These are phyloP conservation scores for Beauveria sp. DNA, from an alignment of 2,329 filamentous ascomycete species.

Conservation along the genomic window DNA sequence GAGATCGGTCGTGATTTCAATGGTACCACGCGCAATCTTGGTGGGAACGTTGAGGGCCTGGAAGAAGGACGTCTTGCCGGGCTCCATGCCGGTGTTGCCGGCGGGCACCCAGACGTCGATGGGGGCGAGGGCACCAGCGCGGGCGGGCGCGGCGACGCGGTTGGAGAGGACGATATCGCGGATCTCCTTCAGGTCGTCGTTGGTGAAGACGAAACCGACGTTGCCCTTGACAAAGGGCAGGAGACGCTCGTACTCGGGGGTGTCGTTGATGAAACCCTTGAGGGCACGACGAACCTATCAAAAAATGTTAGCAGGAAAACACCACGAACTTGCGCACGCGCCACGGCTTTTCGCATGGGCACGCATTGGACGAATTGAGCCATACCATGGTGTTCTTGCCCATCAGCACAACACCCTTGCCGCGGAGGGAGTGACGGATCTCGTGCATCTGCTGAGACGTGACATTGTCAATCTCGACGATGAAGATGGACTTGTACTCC, in stretches of 20 bases:
- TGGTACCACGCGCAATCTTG: conserved; percentile 99
- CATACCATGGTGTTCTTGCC: conserved; percentile 99
- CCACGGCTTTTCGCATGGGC: conserved; percentile 4
- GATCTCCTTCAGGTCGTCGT: conserved; percentile 82
- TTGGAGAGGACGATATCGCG: conserved; percentile 94
- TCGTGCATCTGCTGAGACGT: conserved; percentile 99
- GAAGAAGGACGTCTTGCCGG: conserved; percentile 99
- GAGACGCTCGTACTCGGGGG: conserved; percentile 96
- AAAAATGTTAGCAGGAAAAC: not conserved
- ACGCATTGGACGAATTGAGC: conserved; percentile 16
- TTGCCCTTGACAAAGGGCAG: conserved; percentile 95
- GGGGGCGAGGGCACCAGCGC: conserved; percentile 94
- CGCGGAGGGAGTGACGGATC: conserved; percentile 87
- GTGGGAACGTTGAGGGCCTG: conserved; percentile 99
- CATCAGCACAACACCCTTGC: conserved; percentile 93
- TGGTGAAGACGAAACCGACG: conserved; percentile 99
- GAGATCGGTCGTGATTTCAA: conserved; percentile 96
- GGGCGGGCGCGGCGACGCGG: conserved; percentile 94
- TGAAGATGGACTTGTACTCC: conserved; percentile 96
- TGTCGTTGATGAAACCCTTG: conserved; percentile 84
- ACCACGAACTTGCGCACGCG: too few relatives aligned
- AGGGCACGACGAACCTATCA: conserved; percentile 83
- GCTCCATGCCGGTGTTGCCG: conserved; percentile 99
- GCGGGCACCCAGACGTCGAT: conserved; percentile 90
- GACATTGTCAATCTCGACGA: conserved; percentile 98